Evolutionary conservation across 805 yeast genomes (phyloP), one percentile per base, ranked within the genome.

Genomic region (Ogataea pini): DNA sequence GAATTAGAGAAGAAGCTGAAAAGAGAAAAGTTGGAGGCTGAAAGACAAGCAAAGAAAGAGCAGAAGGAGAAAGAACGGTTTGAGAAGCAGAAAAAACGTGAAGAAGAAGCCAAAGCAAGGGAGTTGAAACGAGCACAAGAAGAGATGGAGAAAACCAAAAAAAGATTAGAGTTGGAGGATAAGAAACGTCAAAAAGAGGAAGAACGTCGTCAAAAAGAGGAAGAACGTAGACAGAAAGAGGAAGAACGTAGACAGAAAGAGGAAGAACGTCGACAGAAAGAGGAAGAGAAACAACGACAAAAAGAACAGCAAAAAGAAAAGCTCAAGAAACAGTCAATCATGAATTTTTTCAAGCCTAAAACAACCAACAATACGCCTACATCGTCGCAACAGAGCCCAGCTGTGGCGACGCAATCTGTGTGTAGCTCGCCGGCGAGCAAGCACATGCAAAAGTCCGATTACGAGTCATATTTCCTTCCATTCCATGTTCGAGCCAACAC

Each of bases 131-230:
- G 59, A 46, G 56, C 55, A 39, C 59, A 58, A 25, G 63, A 65
- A 27, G 64, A 66, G 52, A 68, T 67, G 50, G 64, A 64, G 45
- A 65, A 68, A 36, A 69, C 70, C 49, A 63, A 62, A 25, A 59
- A 67, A 46, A 70, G 69, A 36, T 72, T 71, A 27, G 70, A 67
- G 44, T 65, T 43, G 17, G 58, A 55, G 42, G 49, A 50, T 42
- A 48, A 53, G 42, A 33, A 43, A 36, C 32, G 48, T 39, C 33
- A 39, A 38, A 41, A 49, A 33, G 54, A 47, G 36, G 44, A 66
- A 22, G 69, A 64, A 43, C 63, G 57, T 45, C 63, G 58, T 47
- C 65, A 68, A 51, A 62, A 65, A 44, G 53, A 48, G 33, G 49
- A 50, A 29, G 60, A 59, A 46, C 48, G 59, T n/a, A 52, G 53